Base-by-base conservation (phyloP, 2,329 filamentous ascomycete genomes). In the Paraphaeosphaeria minitans region DNA sequence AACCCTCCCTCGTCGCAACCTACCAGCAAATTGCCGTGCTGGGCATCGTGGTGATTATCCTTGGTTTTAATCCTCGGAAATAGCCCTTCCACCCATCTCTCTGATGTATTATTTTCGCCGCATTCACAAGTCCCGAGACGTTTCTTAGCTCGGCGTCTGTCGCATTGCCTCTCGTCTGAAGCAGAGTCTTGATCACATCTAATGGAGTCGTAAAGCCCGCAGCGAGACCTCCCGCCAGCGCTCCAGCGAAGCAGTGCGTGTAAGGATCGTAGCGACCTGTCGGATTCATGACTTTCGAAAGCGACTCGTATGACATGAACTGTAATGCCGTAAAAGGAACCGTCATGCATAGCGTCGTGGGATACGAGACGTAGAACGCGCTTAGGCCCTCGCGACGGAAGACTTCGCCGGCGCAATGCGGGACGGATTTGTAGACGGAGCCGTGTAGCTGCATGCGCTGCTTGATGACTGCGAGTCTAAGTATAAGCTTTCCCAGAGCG, bases 11-110 rank as follows among this genome's bases (percentile, higher is more conserved):
- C 5, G 48, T 21, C 14, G 48, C 12, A 16, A 78, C 83, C 72
- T 76, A 95, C 95, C 95, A 99, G 84, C 95, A 99, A 73, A 99
- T 99, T n/a, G 95, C 95, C 35, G 95, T 99, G 80, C 93, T 97
- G 21, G 95, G 95, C 90, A 98, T 98, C 1, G 95, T 97, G 12
- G 93, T 97, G 62, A 99, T 88, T 49, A 99, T 89, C 71, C 95
- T 85, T 48, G 95, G 95, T 69, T 91, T 89, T 74, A 97, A 86
- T 45, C 95, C 95, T 75, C 96, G 93, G 81, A 97, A 93, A 79
- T 98, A 99, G 3, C 95, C 95, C 57, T 82, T 83, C 70, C 90
- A 84, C 37, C 95, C 95, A 74, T 96, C 94, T 72, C 93, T 87
- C 69, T 87, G 85, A 76, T 93, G 90, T 64, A 97, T 88, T 59